These are phyloP conservation scores for Zangia roseola DNA, from an alignment of 768 basidiomycete genomes.

Conservation along the genomic window DNA sequence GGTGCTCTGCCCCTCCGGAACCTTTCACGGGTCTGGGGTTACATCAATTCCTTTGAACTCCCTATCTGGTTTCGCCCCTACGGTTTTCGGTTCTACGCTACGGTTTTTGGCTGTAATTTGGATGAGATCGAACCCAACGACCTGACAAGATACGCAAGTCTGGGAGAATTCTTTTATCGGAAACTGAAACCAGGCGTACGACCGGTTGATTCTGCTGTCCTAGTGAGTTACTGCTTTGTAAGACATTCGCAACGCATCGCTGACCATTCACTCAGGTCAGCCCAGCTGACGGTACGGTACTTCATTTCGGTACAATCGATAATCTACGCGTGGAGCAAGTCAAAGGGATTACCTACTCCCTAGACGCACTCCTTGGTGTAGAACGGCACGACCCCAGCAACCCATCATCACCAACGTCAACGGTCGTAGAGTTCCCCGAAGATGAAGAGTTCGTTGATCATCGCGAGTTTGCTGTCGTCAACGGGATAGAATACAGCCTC, in stretches of 20 bases:
- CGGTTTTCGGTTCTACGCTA: slow-evolving; percentile 83
- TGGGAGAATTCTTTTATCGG: slow-evolving; percentile 97
- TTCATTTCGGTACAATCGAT: slow-evolving; percentile 88
- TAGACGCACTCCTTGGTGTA: slow-evolving; percentile 88
- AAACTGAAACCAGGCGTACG: slow-evolving; percentile 78
- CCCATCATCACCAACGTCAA: slow-evolving; percentile 41
- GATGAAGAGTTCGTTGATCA: slow-evolving; percentile 72
- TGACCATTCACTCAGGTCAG: slow-evolving; percentile 58
- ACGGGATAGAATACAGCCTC: slow-evolving; percentile 95
- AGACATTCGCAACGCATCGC: background rate
- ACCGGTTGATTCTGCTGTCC: slow-evolving; percentile 70
- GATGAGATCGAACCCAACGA: slow-evolving; percentile 83
- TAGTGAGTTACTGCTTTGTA: slow-evolving; percentile 46
- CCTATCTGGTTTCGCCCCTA: slow-evolving; percentile 95
- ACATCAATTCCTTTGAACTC: slow-evolving; percentile 88
- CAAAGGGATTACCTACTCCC: slow-evolving; percentile 95
- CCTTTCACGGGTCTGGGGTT: slow-evolving; percentile 96
- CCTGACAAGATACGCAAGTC: slow-evolving; percentile 72
- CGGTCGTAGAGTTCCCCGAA: slow-evolving; percentile 39
- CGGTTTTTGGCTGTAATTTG: slow-evolving; percentile 91
- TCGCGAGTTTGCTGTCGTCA: slow-evolving; percentile 91
- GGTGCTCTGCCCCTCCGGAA: slow-evolving; percentile 93
- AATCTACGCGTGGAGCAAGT: slow-evolving; percentile 88
- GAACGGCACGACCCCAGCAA: slow-evolving; percentile 46
- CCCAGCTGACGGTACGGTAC: slow-evolving; percentile 89